Percentiles rank a stretch among this genome's conserved stretches.
Conservation (phyloP, 495 filamentous ascomycete genomes). For the Darksidea phi region DNA sequence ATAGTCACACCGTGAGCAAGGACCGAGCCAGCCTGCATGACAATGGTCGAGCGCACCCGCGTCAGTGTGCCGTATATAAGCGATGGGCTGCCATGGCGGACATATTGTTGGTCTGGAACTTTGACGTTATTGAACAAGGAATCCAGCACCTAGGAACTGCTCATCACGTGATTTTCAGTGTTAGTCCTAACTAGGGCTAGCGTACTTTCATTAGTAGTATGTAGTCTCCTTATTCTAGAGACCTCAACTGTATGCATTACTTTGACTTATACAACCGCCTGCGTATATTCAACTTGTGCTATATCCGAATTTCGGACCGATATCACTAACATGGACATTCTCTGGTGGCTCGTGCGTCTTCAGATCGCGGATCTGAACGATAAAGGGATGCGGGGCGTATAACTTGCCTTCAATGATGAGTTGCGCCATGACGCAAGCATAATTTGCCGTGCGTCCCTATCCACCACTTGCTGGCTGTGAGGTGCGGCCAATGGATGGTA, state of each 20-base stretch:
- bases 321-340: conserved; percentile 68
- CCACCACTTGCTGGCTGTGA: conserved; percentile 78
- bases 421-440: conserved; percentile 75
- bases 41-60: conserved; percentile 70
- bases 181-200: too few relatives aligned
- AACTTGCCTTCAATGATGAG: conserved; percentile 61
- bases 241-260: too few relatives aligned
- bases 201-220: too few relatives aligned
- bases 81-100: conserved; percentile 61
- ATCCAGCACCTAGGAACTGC: too few relatives aligned
- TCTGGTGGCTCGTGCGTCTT: conserved; percentile 69
- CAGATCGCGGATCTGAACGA: conserved; percentile 70
- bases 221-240: too few relatives aligned
- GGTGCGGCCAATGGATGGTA: conserved; percentile 62
- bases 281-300: conserved; percentile 68
- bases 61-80: conserved; percentile 72
- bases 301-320: conserved; percentile 73
- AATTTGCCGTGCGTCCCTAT: conserved; percentile 73
- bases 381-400: conserved; percentile 72
- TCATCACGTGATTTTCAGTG: too few relatives aligned
- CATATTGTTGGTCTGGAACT: conserved; percentile 61
- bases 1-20: conserved; percentile 76
- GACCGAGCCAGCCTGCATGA: conserved; percentile 62
- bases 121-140: too few relatives aligned
- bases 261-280: too few relatives aligned